Conservation (phyloP, 2,329 filamentous ascomycete genomes). For the Scedosporium boydii region DNA sequence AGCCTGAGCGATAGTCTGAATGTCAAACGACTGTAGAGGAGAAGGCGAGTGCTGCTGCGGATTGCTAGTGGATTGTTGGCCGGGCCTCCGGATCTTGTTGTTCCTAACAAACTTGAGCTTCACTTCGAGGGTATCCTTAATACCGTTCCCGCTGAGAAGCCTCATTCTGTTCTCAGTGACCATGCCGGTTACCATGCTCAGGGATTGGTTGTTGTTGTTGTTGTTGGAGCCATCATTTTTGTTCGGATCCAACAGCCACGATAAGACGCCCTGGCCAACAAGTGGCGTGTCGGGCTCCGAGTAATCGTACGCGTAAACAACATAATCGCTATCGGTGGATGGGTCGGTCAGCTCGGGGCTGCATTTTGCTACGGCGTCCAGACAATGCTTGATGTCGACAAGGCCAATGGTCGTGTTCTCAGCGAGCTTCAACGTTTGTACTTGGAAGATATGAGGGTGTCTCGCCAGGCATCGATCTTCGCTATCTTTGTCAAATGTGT, state of each 20-base stretch:
- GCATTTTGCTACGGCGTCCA: constrained; percentile 66
- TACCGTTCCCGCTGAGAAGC: constrained; percentile 67
- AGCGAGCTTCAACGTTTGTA: constrained; percentile 74
- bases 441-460: constrained; percentile 67
- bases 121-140: constrained; percentile 85
- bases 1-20: constrained; percentile 6
- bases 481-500: constrained; percentile 85
- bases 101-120: constrained; percentile 79
- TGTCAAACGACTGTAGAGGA: constrained; percentile 11
- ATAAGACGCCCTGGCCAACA: constrained; percentile 92
- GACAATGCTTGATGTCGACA: constrained; percentile 76
- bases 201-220: constrained; percentile 24
- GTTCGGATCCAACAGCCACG: constrained; percentile 55
- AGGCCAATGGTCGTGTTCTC: constrained; percentile 75
- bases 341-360: constrained; percentile 58
- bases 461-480: constrained; percentile 85
- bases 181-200: constrained; percentile 74
- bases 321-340: constrained; percentile 66
- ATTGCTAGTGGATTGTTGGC: constrained; percentile 12
- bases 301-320: constrained; percentile 95
- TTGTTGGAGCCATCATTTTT: constrained; percentile 2
- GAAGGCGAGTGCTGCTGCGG: background rate
- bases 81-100: constrained; percentile 39
- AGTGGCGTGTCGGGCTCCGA: constrained; percentile 89
- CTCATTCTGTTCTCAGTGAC: constrained; percentile 80